Percentiles rank a stretch among this genome's conserved stretches.
Conservation (phyloP, 192 early-diverging fungal genomes). For the Rhizophagus prolifer region DNA sequence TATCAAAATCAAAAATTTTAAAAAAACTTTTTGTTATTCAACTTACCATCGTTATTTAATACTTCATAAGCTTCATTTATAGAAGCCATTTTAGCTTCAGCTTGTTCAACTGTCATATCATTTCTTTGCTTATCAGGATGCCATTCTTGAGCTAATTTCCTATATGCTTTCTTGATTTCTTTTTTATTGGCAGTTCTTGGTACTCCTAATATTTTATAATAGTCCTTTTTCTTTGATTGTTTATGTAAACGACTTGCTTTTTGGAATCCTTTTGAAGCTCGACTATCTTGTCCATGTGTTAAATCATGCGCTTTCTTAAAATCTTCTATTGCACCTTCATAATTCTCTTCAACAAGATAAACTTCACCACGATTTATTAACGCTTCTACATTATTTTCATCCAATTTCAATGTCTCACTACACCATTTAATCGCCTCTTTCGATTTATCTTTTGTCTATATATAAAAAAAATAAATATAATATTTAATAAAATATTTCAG, state of each 20-base stretch:
- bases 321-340: constrained; percentile 76
- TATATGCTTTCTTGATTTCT: constrained; percentile 92
- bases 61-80: constrained; percentile 95
- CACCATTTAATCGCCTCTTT: constrained; percentile 67
- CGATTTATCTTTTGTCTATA: constrained; percentile 48
- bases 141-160: constrained; percentile 86
- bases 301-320: constrained; percentile 69
- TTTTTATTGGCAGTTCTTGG: constrained; percentile 64
- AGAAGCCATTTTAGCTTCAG: constrained; percentile 86
- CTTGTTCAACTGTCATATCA: constrained; percentile 72
- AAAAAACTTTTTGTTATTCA: background rate
- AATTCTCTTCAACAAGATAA: constrained; percentile 65
- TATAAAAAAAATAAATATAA: background rate
- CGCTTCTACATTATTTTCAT: constrained; percentile 71
- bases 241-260: constrained; percentile 61
- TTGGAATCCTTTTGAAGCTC: constrained; percentile 54
- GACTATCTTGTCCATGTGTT: constrained; percentile 51
- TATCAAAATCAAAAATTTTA: no score
- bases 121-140: constrained; percentile 81
- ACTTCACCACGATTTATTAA: constrained; percentile 72
- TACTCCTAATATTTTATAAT: constrained; percentile 94
- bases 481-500: background rate
- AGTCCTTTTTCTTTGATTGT: constrained; percentile 73
- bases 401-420: constrained; percentile 63
- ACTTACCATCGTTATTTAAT: constrained; percentile 60